These are phyloP conservation scores for Rhizopogon vesiculosus DNA, from an alignment of 768 basidiomycete species.

Conservation along the genomic window DNA sequence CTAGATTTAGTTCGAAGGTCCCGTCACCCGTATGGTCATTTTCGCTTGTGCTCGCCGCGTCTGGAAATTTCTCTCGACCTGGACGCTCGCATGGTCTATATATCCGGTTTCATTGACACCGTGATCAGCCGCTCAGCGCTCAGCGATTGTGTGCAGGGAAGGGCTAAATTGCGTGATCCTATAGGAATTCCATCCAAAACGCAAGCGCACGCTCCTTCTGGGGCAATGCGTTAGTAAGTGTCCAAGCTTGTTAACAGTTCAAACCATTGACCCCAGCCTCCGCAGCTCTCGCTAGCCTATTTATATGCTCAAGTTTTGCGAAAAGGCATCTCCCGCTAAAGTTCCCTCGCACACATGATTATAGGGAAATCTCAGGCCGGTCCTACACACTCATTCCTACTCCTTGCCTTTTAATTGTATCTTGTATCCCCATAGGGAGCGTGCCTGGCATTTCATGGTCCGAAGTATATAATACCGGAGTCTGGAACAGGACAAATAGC, in stretches of 20 bases:
- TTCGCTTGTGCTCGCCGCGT: too few relatives aligned
- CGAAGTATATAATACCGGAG: not conserved
- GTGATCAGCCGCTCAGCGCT: not conserved
- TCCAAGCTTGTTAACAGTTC: not conserved
- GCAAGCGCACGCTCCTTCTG: not conserved
- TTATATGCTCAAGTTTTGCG: not conserved
- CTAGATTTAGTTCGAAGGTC: too few relatives aligned
- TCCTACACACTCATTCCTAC: too few relatives aligned
- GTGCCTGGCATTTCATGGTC: not conserved
- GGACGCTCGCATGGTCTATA: too few relatives aligned
- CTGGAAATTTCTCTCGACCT: too few relatives aligned
- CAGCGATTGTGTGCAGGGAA: not conserved
- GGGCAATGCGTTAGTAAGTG: not conserved
- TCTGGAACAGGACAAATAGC: not conserved
- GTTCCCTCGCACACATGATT: not conserved
- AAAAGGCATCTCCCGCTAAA: not conserved
- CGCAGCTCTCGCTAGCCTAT: not conserved
- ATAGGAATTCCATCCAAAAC: not conserved
- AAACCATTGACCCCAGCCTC: not conserved
- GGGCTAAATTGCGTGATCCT: constrained; percentile 1
- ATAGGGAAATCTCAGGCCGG: not conserved
- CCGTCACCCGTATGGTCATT: too few relatives aligned
- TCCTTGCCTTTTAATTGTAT: not conserved
- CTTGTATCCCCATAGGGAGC: not conserved
- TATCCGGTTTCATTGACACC: not conserved